Evolutionary conservation across 164 flowering plant species (phyloP).

Genomic region (Vitis rupestris): DNA sequence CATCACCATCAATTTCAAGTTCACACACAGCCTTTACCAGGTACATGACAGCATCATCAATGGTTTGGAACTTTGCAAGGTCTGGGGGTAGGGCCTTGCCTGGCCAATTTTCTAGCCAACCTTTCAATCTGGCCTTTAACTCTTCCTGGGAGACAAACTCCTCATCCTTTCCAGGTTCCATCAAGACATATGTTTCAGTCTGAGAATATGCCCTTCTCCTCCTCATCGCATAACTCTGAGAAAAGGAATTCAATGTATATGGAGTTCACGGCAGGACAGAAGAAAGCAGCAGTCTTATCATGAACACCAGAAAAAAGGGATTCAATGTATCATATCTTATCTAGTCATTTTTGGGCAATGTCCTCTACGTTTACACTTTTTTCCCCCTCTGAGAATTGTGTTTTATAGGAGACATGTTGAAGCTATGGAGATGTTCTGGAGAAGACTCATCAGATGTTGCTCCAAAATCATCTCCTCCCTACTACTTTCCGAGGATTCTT

Average conservation of each 20-base stretch:
- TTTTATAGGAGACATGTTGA: too few relatives aligned
- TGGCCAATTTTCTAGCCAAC: constrained; percentile 86
- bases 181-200: constrained; percentile 65
- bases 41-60: constrained; percentile 71
- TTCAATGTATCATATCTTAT: neutral
- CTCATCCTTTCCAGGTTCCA: constrained; percentile 79
- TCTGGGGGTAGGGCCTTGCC: constrained; percentile 65
- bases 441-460: too few relatives aligned
- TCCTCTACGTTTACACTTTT: too few relatives aligned
- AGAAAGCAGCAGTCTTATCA: too few relatives aligned
- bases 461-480: too few relatives aligned
- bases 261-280: neutral
- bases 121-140: constrained; percentile 45
- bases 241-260: neutral
- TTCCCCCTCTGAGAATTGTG: too few relatives aligned
- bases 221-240: constrained; percentile 48
- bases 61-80: constrained; percentile 57
- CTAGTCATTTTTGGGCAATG: too few relatives aligned
- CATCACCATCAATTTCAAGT: constrained; percentile 83
- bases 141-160: constrained; percentile 79
- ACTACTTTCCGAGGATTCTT: too few relatives aligned
- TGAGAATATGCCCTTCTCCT: constrained; percentile 56
- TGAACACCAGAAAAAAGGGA: neutral
- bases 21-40: constrained; percentile 79
- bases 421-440: too few relatives aligned